A percentile compares a stretch with the other conserved stretches of the same genome.
phyloP scores from a whole-genome alignment of 169 alveolate species.

The Ichthyophthirius multifiliis region DNA sequence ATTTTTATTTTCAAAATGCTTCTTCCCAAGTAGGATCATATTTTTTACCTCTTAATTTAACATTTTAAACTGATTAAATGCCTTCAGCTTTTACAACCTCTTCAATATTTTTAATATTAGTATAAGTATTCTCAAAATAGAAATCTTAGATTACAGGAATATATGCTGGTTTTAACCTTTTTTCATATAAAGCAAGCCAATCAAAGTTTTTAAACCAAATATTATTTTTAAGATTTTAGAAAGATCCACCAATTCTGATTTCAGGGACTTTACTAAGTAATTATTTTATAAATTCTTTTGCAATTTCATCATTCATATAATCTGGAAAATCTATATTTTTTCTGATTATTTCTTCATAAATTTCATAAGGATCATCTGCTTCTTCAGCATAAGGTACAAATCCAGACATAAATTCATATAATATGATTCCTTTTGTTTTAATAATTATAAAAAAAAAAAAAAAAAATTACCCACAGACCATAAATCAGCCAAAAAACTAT shows the following conservation, averaged over 20 bases:
- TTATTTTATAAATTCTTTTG: constrained; percentile 27
- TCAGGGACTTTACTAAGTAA: constrained; percentile 51
- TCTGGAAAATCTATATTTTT: constrained; percentile 38
- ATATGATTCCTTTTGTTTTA: constrained; percentile 76
- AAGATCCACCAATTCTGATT: constrained; percentile 23
- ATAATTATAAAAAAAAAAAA: neutral
- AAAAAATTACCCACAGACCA: constrained; percentile 95
- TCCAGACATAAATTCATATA: constrained; percentile 81
- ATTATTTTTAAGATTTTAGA: neutral
- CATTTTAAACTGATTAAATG: neutral
- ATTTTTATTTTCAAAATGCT: neutral
- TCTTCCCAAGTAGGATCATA: constrained; percentile 14
- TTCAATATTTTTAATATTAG: too few relatives aligned
- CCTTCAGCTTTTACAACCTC: constrained; percentile 18
- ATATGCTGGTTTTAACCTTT: too few relatives aligned
- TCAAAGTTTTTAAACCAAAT: neutral
- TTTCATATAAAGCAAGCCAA: too few relatives aligned
- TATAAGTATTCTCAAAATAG: too few relatives aligned
- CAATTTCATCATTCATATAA: constrained; percentile 44
- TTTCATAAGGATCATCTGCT: constrained; percentile 64
- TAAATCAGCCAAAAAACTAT: constrained; percentile 93
- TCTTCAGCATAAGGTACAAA: constrained; percentile 80
- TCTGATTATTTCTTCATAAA: constrained; percentile 54
- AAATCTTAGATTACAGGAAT: too few relatives aligned
- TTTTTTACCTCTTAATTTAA: neutral